These are phyloP conservation scores for Pulveroboletus sp. DNA, from an alignment of 768 basidiomycete genomes.

Conservation along the genomic window DNA sequence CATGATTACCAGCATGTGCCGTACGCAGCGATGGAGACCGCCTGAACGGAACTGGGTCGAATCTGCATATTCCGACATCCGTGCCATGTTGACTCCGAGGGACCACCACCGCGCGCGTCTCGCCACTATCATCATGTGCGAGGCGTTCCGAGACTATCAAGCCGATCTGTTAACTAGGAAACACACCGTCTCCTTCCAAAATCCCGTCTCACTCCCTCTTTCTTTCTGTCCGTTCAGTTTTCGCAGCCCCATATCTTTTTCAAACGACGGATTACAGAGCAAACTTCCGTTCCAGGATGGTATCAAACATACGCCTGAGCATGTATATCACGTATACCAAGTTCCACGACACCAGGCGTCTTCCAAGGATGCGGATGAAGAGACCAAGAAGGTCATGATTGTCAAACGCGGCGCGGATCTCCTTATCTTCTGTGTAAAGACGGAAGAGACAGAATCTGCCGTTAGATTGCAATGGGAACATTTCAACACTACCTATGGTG, in stretches of 20 bases:
- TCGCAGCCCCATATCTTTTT: conserved; percentile 22
- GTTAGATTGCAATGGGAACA: conserved; percentile 25
- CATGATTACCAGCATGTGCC: conserved; percentile 19
- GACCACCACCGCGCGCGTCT: not conserved
- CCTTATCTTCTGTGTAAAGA: conserved; percentile 22
- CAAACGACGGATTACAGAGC: conserved; percentile 6
- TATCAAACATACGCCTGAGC: conserved; percentile 4
- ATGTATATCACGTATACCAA: conserved; percentile 22
- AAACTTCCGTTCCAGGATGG: conserved; percentile 22
- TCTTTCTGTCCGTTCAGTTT: conserved; percentile 13
- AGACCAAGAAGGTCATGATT: conserved; percentile 1
- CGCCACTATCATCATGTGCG: conserved; percentile 25
- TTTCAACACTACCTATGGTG: conserved; percentile 24
- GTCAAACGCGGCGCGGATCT: conserved; percentile 24
- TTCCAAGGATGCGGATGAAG: conserved; percentile 2
- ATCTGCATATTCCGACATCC: conserved; percentile 24
- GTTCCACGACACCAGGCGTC: conserved; percentile 7
- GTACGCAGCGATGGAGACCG: conserved; percentile 25
- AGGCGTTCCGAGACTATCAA: conserved; percentile 4
- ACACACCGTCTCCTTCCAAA: conserved; percentile 23
- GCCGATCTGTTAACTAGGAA: conserved; percentile 2
- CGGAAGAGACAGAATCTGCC: not conserved
- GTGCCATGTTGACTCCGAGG: conserved; percentile 20
- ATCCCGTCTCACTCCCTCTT: conserved; percentile 15
- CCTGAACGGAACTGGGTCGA: conserved; percentile 25